These are phyloP conservation scores for Apiotrichum porosum DNA, from an alignment of 1,284 basidiomycete species.

Conservation along the genomic window DNA sequence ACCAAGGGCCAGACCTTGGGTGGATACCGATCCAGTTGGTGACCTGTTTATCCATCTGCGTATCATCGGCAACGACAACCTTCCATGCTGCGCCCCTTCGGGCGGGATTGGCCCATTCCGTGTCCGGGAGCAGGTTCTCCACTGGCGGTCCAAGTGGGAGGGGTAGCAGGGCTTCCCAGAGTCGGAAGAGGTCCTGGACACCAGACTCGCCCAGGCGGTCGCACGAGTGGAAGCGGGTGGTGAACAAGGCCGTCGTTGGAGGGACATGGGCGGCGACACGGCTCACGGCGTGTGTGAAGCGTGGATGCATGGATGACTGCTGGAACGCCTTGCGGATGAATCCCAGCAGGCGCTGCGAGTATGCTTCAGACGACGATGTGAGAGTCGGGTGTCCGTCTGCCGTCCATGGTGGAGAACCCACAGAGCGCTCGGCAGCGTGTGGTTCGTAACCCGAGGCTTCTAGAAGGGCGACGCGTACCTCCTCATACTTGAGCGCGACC, in stretches of 20 bases:
- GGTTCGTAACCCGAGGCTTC: background rate
- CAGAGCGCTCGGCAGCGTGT: background rate
- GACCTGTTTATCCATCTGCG: slow-evolving; percentile 21
- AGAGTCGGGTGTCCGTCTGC: slow-evolving; percentile 8
- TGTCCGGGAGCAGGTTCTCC: slow-evolving; percentile 5
- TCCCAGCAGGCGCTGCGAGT: slow-evolving; percentile 13
- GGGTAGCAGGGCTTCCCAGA: slow-evolving; percentile 28
- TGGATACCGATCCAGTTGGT: slow-evolving; percentile 26
- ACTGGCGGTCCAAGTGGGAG: slow-evolving; percentile 4
- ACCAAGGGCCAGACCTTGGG: slow-evolving; percentile 3
- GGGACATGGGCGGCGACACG: slow-evolving; percentile 12
- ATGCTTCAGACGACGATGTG: slow-evolving; percentile 12
- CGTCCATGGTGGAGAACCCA: slow-evolving; percentile 1
- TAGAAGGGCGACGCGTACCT: background rate
- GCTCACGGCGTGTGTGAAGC: slow-evolving; percentile 8
- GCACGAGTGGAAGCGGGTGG: slow-evolving; percentile 12
- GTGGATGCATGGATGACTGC: background rate
- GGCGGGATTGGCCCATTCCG: slow-evolving; percentile 13
- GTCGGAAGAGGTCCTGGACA: slow-evolving; percentile 22
- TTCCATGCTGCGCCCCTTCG: slow-evolving; percentile 22
- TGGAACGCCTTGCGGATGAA: slow-evolving; percentile 14
- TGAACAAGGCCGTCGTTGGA: slow-evolving; percentile 7
- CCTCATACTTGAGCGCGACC: slow-evolving; percentile 6
- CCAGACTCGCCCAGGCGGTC: slow-evolving; percentile 18
- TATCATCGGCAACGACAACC: slow-evolving; percentile 22